Evolutionary conservation across 768 basidiomycete species (phyloP).

Genomic region (Guyanaporus albipodus): DNA sequence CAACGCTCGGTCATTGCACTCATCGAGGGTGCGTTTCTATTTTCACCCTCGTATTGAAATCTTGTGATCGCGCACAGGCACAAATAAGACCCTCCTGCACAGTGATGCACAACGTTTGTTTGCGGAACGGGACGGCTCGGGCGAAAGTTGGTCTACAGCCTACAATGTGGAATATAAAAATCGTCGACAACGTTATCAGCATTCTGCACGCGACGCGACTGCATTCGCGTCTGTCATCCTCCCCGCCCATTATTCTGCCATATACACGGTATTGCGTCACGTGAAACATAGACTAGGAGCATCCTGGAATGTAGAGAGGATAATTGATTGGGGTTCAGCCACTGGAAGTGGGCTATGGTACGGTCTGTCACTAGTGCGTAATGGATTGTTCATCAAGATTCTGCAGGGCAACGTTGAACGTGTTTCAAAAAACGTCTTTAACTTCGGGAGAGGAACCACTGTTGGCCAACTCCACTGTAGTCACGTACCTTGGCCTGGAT

Average conservation of each 20-base stretch:
- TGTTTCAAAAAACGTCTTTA: slow-evolving; percentile 48
- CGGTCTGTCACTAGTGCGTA: slow-evolving; percentile 13
- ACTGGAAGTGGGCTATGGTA: slow-evolving; percentile 85
- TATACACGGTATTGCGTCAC: slow-evolving; percentile 69
- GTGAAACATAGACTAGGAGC: slow-evolving; percentile 59
- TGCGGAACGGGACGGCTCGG: slow-evolving; percentile 30
- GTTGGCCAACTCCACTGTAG: slow-evolving; percentile 48
- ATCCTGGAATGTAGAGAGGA: slow-evolving; percentile 52
- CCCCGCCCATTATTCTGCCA: slow-evolving; percentile 81
- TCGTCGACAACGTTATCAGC: slow-evolving; percentile 50
- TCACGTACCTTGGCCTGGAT: slow-evolving; percentile 72
- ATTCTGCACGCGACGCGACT: slow-evolving; percentile 67
- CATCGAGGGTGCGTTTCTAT: slow-evolving; percentile 52
- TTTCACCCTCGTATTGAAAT: slow-evolving; percentile 5
- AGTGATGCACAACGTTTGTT: slow-evolving; percentile 74
- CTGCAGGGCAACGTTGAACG: slow-evolving; percentile 60
- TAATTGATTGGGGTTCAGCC: slow-evolving; percentile 85
- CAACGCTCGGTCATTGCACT: slow-evolving; percentile 59
- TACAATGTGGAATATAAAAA: slow-evolving; percentile 62
- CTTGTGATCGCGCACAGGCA: slow-evolving; percentile 38
- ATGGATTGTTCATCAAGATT: slow-evolving; percentile 10
- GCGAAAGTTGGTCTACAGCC: slow-evolving; percentile 48
- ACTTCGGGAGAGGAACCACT: slow-evolving; percentile 30
- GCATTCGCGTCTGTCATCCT: slow-evolving; percentile 86
- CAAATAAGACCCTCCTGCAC: slow-evolving; percentile 60